phyloP scores from a whole-genome alignment of 1,139 yeast species.

The Taphrina wiesneri region DNA sequence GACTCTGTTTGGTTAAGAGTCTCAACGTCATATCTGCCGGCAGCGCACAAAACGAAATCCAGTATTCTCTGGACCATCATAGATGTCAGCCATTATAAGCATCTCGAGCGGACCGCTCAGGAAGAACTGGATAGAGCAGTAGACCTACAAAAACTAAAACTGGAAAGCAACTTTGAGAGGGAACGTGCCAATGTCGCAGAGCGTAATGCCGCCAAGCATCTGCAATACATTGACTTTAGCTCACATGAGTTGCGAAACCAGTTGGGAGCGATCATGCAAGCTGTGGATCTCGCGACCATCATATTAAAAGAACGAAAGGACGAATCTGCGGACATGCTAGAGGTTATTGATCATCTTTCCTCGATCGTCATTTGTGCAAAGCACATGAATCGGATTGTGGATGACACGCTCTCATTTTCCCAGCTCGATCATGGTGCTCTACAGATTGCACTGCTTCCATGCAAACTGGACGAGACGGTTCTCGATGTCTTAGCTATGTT shows the following conservation, averaged over 20 bases:
- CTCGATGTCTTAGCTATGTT: conserved; percentile 38
- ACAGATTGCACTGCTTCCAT: conserved; percentile 36
- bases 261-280: conserved; percentile 36
- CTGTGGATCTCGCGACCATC: conserved; percentile 27
- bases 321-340: background rate
- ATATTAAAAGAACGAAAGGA: background rate
- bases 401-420: conserved; percentile 38
- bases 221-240: conserved; percentile 39
- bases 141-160: conserved; percentile 37
- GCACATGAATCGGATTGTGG: conserved; percentile 39
- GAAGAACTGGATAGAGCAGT: background rate
- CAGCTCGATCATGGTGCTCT: conserved; percentile 39
- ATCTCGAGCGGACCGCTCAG: background rate
- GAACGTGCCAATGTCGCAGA: conserved; percentile 34
- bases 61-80: background rate
- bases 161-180: conserved; percentile 39
- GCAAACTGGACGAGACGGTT: conserved; percentile 36
- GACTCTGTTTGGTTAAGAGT: conserved; percentile 9
- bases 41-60: background rate
- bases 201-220: conserved; percentile 34
- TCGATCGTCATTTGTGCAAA: conserved; percentile 39
- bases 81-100: background rate
- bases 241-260: conserved; percentile 40
- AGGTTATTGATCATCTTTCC: background rate
- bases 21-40: conserved; percentile 1